phyloP scores from a whole-genome alignment of 805 yeast genomes.

The Yarrowia keelungensis region DNA sequence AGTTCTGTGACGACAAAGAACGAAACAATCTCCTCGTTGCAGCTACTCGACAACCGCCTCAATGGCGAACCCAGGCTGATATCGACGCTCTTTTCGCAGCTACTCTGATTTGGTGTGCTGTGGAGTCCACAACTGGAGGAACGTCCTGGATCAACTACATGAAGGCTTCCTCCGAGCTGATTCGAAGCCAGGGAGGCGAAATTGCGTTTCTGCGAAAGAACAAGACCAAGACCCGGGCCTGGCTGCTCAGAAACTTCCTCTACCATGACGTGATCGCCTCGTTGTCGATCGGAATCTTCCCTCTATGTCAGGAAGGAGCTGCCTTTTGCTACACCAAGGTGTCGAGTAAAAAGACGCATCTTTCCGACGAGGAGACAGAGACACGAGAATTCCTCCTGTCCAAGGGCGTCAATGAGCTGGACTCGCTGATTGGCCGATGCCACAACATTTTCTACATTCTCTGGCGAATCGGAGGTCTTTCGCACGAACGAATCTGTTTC shows the following conservation, averaged over 20 bases:
- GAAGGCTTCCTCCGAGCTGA: conserved; percentile 31
- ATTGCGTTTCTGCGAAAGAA: conserved; percentile 34
- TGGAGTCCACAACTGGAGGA: conserved; percentile 34
- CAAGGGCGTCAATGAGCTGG: conserved; percentile 39
- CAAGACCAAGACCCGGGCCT: conserved; percentile 35
- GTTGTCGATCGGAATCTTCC: conserved; percentile 26
- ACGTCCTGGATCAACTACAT: conserved; percentile 35
- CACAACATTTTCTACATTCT: conserved; percentile 38
- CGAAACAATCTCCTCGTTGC: conserved; percentile 8
- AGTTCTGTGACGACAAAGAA: conserved; percentile 38
- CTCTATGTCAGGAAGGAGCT: conserved; percentile 34
- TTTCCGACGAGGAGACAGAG: conserved; percentile 29
- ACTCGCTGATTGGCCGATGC: conserved; percentile 37
- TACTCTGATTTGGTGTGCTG: conserved; percentile 36
- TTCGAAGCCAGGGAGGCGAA: conserved; percentile 33
- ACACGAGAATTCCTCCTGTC: conserved; percentile 30
- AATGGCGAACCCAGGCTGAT: conserved; percentile 33
- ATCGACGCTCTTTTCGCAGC: conserved; percentile 37
- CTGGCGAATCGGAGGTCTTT: conserved; percentile 35
- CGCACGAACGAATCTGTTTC: conserved; percentile 34
- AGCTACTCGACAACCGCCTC: conserved; percentile 15
- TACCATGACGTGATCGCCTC: conserved; percentile 38
- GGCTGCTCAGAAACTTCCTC: conserved; percentile 37
- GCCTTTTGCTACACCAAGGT: conserved; percentile 38
- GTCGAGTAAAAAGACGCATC: conserved; percentile 29